Conservation (phyloP, 768 basidiomycete genomes). For the Butyriboletus loyo region DNA sequence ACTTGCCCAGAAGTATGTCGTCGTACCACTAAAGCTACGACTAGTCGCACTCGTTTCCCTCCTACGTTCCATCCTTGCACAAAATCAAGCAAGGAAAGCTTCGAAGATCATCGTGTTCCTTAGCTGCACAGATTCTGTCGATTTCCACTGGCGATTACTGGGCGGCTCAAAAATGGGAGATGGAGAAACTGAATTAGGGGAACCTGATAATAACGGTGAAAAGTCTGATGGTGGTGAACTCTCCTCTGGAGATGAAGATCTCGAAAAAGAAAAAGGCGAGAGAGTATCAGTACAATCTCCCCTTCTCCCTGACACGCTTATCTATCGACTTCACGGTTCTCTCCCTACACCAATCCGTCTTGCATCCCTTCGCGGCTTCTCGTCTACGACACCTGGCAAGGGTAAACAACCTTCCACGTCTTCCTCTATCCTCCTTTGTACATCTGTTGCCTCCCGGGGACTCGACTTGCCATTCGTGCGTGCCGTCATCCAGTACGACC, state of each 20-base stretch:
- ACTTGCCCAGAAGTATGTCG: constrained; percentile 83
- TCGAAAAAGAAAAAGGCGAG: constrained; percentile 32
- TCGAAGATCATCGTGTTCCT: constrained; percentile 91
- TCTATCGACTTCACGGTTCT: constrained; percentile 93
- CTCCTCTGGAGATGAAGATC: constrained; percentile 21
- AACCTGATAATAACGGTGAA: constrained; percentile 23
- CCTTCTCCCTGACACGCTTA: constrained; percentile 74
- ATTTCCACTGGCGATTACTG: constrained; percentile 90
- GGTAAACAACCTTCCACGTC: constrained; percentile 29
- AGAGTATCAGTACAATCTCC: constrained; percentile 60
- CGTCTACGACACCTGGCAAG: constrained; percentile 40
- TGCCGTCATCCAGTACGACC: constrained; percentile 93
- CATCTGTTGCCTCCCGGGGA: constrained; percentile 97
- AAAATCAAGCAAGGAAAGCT: constrained; percentile 48
- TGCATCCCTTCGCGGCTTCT: constrained; percentile 80
- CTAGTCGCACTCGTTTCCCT: constrained; percentile 87
- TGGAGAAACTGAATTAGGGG: constrained; percentile 22
- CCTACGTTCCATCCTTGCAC: constrained; percentile 73
- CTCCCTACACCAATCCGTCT: constrained; percentile 78
- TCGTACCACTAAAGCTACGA: constrained; percentile 91
- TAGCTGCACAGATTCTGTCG: constrained; percentile 96
- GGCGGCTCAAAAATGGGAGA: constrained; percentile 67
- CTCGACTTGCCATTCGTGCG: constrained; percentile 93
- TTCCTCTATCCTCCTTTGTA: constrained; percentile 84
- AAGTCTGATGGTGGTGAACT: constrained; percentile 27